Evolutionary conservation across 2,329 filamentous ascomycete genomes (phyloP).

Genomic region (Pyrenophora seminiperda): DNA sequence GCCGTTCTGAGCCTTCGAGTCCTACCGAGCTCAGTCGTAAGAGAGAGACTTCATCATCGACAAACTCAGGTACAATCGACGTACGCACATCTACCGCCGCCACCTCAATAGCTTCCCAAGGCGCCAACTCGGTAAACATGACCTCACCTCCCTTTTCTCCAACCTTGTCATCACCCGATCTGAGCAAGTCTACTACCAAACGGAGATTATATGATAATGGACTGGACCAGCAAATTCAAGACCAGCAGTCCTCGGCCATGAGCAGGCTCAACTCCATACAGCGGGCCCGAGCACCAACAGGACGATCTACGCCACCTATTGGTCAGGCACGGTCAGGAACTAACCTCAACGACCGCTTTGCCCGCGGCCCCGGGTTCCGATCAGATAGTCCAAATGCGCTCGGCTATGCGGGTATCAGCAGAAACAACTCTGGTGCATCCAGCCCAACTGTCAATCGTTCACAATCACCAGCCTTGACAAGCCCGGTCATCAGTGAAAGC

Average conservation of each 20-base stretch:
- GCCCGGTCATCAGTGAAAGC: conserved; percentile 72
- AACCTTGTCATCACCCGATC: conserved; percentile 41
- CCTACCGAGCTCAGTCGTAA: conserved; percentile 70
- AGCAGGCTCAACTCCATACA: conserved; percentile 80
- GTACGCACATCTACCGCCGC: conserved; percentile 80
- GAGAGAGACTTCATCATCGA: conserved; percentile 83
- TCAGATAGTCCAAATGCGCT: conserved; percentile 55
- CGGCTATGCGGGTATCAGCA: conserved; percentile 44
- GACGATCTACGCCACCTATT: conserved; percentile 59
- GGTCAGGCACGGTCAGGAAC: conserved; percentile 52
- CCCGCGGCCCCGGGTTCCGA: conserved; percentile 48
- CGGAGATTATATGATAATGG: conserved; percentile 83
- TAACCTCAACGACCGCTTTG: conserved; percentile 55
- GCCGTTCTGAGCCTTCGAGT: conserved; percentile 54
- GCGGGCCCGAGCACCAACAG: conserved; percentile 58
- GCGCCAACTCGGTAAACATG: conserved; percentile 43
- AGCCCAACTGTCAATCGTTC: conserved; percentile 49
- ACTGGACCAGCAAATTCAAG: conserved; percentile 76
- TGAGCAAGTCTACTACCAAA: conserved; percentile 72
- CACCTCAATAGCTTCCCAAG: conserved; percentile 83
- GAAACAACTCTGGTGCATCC: conserved; percentile 42
- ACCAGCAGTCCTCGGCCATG: conserved; percentile 76
- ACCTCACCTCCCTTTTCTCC: conserved; percentile 37
- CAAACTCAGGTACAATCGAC: conserved; percentile 71
- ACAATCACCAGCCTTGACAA: conserved; percentile 62